Evolutionary conservation across 2,329 filamentous ascomycete species (phyloP), one percentile per base, ranked within the genome.

Genomic region (Ophiostoma montium): DNA sequence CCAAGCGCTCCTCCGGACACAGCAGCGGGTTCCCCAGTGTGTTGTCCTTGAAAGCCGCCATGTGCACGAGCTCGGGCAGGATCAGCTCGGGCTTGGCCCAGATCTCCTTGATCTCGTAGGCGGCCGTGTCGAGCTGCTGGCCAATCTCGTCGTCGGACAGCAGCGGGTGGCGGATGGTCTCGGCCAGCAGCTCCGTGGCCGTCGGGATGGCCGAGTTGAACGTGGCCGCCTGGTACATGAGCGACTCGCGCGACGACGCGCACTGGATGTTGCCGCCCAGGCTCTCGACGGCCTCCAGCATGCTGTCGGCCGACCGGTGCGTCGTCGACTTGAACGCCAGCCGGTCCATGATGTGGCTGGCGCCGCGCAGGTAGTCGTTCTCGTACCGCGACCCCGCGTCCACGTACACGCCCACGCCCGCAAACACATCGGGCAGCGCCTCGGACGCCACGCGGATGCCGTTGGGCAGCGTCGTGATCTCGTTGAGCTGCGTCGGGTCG

Each of bases 171-270:
- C 87, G 83, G 54, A 98, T 94, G 31, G 92, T 96, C 65, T 98
- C 92, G 52, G 92, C 90, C 36, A 98, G 76, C 16, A 98, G 68
- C 30, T 75, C 86, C 21, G 94, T 78, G 12, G 90, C 87, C 9
- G 79, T 79, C 7, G 86, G 82, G 9, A 98, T 88, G 16, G 87
- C 83, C 23, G 82, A 83, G 70, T 98, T 98, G 76, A 98, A 98
- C 30, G 89, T 95, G 23, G 92, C 92, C 1, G 88, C 86, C 66
- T 98, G 92, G 70, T 98, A 98, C 92, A 98, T 98, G 68, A 98
- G 78, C 50, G 87, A 87, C 67, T 98, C 92, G 56, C 92, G 76
- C 2, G 88, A 94, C 1, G 89, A 95, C 11, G 90, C 89, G 67
- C 92, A 98, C 67, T 96, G 89, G 52, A 98, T 90, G 63, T 95